Conservation (phyloP, 73 alveolate genomes). For the Uronychia setigera region DNA sequence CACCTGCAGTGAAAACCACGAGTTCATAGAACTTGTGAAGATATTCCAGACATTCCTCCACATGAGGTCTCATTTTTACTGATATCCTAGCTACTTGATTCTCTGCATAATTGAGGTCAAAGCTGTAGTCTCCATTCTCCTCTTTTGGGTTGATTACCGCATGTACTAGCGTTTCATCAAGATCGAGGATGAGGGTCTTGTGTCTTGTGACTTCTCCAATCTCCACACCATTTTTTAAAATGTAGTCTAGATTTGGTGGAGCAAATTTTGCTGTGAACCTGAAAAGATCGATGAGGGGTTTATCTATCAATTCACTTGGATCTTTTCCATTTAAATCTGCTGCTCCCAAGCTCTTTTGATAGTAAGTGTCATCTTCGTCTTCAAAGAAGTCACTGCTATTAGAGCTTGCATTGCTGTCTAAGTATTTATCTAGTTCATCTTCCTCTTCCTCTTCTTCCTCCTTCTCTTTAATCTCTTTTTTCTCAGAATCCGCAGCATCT, state of each 20-base stretch:
- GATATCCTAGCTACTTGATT: constrained; percentile 7
- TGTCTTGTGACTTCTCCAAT: constrained; percentile 37
- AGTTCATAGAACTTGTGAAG: constrained; percentile 82
- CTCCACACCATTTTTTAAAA: constrained; percentile 20
- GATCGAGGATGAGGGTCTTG: constrained; percentile 50
- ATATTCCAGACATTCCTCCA: constrained; percentile 71
- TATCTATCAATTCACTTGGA: not conserved
- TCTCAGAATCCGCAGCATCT: no score
- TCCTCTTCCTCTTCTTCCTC: not conserved
- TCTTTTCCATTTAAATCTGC: not conserved
- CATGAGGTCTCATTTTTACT: constrained; percentile 72
- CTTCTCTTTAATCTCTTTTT: not conserved
- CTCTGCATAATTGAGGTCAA: constrained; percentile 18
- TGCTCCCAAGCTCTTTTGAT: not conserved
- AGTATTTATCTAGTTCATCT: not conserved
- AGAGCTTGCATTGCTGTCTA: not conserved
- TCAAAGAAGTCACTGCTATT: not conserved
- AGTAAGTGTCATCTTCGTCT: not conserved
- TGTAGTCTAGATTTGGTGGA: constrained; percentile 44
- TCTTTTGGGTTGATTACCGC: constrained; percentile 17
- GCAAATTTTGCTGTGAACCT: not conserved
- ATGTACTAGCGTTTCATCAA: constrained; percentile 68
- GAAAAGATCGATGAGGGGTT: not conserved
- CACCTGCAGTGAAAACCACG: constrained; percentile 90
- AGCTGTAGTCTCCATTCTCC: constrained; percentile 33